Base-by-base conservation (phyloP, 1,284 basidiomycete genomes). In the Cryptococcus sp. region DNA sequence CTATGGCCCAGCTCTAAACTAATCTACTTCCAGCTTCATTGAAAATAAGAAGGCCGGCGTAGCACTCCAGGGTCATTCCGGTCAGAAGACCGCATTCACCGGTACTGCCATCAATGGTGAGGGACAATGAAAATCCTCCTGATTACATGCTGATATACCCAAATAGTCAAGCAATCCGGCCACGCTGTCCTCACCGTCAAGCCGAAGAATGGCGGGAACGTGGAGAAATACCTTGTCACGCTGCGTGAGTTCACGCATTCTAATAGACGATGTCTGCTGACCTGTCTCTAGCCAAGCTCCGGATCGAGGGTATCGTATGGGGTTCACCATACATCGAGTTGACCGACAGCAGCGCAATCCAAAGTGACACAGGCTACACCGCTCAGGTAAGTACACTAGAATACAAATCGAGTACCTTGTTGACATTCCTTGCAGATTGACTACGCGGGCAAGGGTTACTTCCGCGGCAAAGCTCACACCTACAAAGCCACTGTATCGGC, bases 371-470 rank as follows among this genome's bases (percentile, higher is more conserved):
- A 13, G 89, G 89, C 29, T 87, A 83, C 80, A 77, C 84, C 23
- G 83, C 87, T 17, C 82, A 83, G 52, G 84, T 88, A 70, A 65
- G 81, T 62, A 38, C 17, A 26, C 15, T 11, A 40, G 20, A 19
- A 49, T 3, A 29, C 25, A 16, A 3, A 34, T 46, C 43, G 38
- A 6, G 34, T 16, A n/a, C 16, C 47, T 26, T 29, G 54, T 38
- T 37, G 13, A 55, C 46, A 17, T 23, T n/a, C 20, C 22, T 26
- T 47, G 48, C 55, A 84, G 82, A 87, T 93, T 74, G 89, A 92
- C 68, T 98, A 96, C 84, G 90, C 92, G 70, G 95, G 94, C 78
- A 93, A 92, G 72, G 95, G 91, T 38, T 97, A 94, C 81, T 93
- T 97, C 74, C 86, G 86, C 29, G 93, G 94, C 64, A 96, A 94